Base-by-base conservation (phyloP, 495 filamentous ascomycete species). In the Aspergillus wentii region DNA sequence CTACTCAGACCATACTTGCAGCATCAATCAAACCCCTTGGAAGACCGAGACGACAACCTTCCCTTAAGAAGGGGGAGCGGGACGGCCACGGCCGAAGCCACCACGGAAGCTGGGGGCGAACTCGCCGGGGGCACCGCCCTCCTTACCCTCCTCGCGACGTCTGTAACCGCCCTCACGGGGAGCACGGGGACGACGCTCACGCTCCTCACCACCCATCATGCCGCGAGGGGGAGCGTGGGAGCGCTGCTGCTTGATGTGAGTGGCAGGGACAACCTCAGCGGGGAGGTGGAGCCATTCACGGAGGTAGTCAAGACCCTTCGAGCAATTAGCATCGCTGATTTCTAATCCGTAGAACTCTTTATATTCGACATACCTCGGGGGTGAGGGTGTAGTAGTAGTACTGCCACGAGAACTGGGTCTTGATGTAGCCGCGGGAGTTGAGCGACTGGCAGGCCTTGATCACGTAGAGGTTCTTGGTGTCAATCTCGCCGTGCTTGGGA, bases 341-440 rank as follows among this genome's bases (percentile, higher is more conserved):
- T n/a, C n/a, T n/a, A n/a, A n/a, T n/a, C n/a, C n/a, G n/a, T n/a
- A n/a, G n/a, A n/a, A n/a, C n/a, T n/a, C n/a, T n/a, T n/a, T 25
- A n/a, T 41, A 16, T 33, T 18, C 1, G 42, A 46, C 58, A 15
- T 61, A 61, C 58, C 64, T 96, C 91, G 56, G 89, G 88, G 66
- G 92, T 98, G 65, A 98, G 83, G 69, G 94, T 98, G 83, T 98
- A 98, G 85, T 98, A 98, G 82, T 96, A 98, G 83, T 90, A 97
- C 78, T 98, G 92, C 92, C 92, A 98, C 45, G 88, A 94, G 85
- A 98, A 98, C 69, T 89, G 92, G 53, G 92, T 98, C 85, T 97
- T 97, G 73, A 98, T 78, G 71, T 82, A 98, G 64, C 89, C 89
- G 67, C 91, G 88, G 58, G 92, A 97, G 75, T 81, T 90, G 58